Evolutionary conservation across 2,329 filamentous ascomycete species (phyloP), one percentile per base, ranked within the genome.

Genomic region (Tolypocladium paradoxum): DNA sequence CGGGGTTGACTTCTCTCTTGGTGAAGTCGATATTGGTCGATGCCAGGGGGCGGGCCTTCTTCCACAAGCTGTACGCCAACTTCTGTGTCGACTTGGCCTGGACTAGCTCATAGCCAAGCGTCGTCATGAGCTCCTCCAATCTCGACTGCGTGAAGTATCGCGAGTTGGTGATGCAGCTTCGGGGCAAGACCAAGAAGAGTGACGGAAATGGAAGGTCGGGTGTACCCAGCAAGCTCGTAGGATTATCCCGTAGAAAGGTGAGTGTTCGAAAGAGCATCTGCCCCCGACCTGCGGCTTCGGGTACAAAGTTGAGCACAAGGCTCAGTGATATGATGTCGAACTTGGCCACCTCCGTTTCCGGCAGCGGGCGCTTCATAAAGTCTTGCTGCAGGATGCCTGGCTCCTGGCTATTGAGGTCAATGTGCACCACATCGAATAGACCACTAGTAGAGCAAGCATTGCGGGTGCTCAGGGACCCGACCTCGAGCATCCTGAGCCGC

Each of bases 271-370:
- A 76, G 51, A 99, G 78, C 93, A 99, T 99, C 54, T 88, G 81
- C 2, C 93, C 93, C 61, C 91, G 80, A 5, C 77, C 79, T 34
- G 72, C 71, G 3, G 90, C 79, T 60, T 91, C 84, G 0, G 92
- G 88, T 3, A 97, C 91, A 64, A 90, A 99, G 68, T 99, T 99
- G 57, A 99, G 76, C 6, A 99, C 93, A 51, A 99, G 74, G 9
- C 90, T 96, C 27, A 99, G 75, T 49, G 90, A 96, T 62, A 99
- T 85, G 50, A 97, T 81, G 65, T 99, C 89, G 65, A 97, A 97
- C 24, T 74, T 75, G 40, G 90, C 83, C 0, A 72, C 68, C 6
- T 78, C 73, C 24, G 76, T 67, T 6, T 65, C 66, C 0, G 92
- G 92, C 3, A 92, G 68, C 0, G 90, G 88, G 29, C 90, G 79